Conservation (phyloP, 2,329 filamentous ascomycete species). For the Trichophyton verrucosum region DNA sequence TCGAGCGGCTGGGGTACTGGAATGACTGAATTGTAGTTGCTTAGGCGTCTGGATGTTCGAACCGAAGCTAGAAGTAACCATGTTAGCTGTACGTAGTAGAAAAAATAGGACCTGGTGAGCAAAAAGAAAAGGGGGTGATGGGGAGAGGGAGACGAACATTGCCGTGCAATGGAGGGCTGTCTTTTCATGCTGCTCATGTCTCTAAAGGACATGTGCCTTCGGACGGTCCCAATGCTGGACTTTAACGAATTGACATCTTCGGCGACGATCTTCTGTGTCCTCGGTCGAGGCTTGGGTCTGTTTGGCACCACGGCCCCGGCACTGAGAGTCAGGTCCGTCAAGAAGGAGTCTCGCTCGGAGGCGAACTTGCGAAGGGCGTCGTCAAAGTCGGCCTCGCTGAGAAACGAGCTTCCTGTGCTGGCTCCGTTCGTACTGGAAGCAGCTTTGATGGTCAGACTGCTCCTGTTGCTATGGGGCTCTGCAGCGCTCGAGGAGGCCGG, state of each 20-base stretch:
- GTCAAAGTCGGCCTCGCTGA: slow-evolving; percentile 81
- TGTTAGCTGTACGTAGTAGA: slow-evolving; percentile 5
- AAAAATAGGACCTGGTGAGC: not conserved
- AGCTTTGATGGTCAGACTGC: slow-evolving; percentile 50
- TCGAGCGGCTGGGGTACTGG: slow-evolving; percentile 84
- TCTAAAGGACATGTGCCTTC: slow-evolving; percentile 79
- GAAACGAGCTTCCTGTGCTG: slow-evolving; percentile 17
- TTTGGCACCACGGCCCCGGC: slow-evolving; percentile 51
- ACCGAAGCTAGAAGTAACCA: slow-evolving; percentile 43
- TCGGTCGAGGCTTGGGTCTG: slow-evolving; percentile 61
- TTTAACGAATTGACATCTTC: slow-evolving; percentile 51
- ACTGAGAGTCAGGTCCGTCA: slow-evolving; percentile 84
- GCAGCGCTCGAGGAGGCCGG: slow-evolving; percentile 19
- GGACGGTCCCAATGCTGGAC: slow-evolving; percentile 67
- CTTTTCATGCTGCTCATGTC: slow-evolving; percentile 94
- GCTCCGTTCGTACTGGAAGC: slow-evolving; percentile 24
- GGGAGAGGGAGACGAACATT: slow-evolving; percentile 45
- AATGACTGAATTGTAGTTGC: slow-evolving; percentile 97
- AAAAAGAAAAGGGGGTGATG: no score
- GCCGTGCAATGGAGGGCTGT: slow-evolving; percentile 62
- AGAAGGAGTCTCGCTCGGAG: slow-evolving; percentile 82
- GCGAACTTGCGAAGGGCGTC: slow-evolving; percentile 88
- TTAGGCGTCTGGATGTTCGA: slow-evolving; percentile 75
- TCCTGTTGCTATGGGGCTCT: slow-evolving; percentile 48
- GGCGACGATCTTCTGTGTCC: slow-evolving; percentile 67